Evolutionary conservation across 176 grass and related monocot species (phyloP).

Genomic region (Carex myosuroides): DNA sequence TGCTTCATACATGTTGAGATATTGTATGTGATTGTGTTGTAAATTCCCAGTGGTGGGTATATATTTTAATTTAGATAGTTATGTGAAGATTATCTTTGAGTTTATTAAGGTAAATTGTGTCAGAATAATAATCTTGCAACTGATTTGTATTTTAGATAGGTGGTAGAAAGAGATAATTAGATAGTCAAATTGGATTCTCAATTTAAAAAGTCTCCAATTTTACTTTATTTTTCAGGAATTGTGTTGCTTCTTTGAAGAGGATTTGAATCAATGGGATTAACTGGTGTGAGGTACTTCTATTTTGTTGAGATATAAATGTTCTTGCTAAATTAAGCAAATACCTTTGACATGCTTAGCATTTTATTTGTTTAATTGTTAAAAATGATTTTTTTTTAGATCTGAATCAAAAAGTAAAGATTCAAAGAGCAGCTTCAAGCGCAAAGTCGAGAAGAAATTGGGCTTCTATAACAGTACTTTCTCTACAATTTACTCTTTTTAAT

Average conservation of each 20-base stretch:
- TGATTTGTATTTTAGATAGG: not conserved
- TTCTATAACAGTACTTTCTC: constrained; percentile 13
- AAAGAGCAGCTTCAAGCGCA: not conserved
- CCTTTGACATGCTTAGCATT: not conserved
- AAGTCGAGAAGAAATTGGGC: constrained; percentile 8
- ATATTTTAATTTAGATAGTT: not conserved
- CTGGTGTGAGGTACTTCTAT: constrained; percentile 9
- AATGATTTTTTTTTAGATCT: constrained; percentile 5
- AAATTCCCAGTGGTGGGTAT: not conserved
- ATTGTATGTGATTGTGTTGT: not conserved
- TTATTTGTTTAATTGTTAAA: not conserved
- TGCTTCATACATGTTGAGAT: no score
- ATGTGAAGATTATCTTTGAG: not conserved
- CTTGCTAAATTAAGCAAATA: not conserved
- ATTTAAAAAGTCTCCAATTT: not conserved
- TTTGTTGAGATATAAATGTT: not conserved
- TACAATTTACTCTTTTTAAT: not conserved
- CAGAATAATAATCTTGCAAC: not conserved
- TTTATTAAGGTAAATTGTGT: not conserved
- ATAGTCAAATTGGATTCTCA: not conserved
- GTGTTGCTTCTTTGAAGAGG: not conserved
- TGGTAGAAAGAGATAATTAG: not conserved
- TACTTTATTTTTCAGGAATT: not conserved
- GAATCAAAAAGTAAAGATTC: constrained; percentile 7
- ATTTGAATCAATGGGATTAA: constrained; percentile 18